Evolutionary conservation across 192 early-diverging fungal genomes (phyloP).

Genomic region (Coemansia sp.): DNA sequence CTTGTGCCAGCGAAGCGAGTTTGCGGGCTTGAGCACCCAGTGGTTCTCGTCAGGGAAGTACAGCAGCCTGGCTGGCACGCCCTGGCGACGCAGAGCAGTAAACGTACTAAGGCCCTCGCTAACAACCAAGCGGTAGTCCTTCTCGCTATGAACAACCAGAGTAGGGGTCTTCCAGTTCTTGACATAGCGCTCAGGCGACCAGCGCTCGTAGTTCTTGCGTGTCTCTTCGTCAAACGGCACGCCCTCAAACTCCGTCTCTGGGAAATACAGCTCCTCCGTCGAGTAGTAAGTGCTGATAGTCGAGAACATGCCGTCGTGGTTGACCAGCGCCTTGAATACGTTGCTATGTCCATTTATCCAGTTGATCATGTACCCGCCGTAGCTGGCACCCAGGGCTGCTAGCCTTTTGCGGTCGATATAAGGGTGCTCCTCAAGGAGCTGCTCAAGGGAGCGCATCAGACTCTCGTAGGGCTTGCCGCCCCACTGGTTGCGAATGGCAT

Average conservation of each 20-base stretch:
- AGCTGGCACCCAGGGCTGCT: conserved; percentile 69
- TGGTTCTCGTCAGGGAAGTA: conserved; percentile 81
- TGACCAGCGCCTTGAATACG: conserved; percentile 70
- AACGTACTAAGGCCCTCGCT: conserved; percentile 72
- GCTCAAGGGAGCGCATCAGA: conserved; percentile 68
- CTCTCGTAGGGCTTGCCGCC: conserved; percentile 71
- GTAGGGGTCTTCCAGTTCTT: conserved; percentile 76
- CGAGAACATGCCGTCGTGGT: conserved; percentile 81
- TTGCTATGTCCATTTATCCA: conserved; percentile 82
- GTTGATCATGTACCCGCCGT: conserved; percentile 86
- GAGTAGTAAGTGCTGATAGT: conserved; percentile 63
- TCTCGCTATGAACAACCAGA: conserved; percentile 71
- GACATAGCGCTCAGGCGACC: conserved; percentile 69
- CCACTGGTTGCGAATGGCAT: conserved; percentile 78
- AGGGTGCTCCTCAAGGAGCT: conserved; percentile 34
- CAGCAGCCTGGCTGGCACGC: conserved; percentile 64
- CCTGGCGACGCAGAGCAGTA: conserved; percentile 72
- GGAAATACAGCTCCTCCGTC: conserved; percentile 77
- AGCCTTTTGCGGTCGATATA: conserved; percentile 63
- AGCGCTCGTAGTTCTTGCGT: conserved; percentile 62
- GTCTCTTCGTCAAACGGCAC: conserved; percentile 59
- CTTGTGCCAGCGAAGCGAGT: conserved; percentile 69
- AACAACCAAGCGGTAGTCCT: conserved; percentile 67
- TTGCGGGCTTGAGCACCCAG: conserved; percentile 74
- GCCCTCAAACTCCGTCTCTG: conserved; percentile 69